Evolutionary conservation across 2,329 filamentous ascomycete genomes (phyloP).

Genomic region (Drechslera avenae): DNA sequence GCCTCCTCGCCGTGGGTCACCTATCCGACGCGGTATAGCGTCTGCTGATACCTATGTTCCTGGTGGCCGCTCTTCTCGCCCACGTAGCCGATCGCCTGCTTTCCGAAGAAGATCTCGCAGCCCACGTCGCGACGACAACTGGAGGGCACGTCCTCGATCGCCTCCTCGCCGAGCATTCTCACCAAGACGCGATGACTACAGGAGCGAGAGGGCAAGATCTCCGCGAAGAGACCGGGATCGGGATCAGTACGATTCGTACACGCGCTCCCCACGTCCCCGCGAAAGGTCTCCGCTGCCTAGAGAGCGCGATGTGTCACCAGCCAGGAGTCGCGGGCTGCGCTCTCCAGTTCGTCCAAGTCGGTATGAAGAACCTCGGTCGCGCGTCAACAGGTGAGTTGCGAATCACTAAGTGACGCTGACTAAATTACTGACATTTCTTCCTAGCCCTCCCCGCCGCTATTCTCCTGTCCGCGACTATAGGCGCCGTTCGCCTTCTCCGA

Average conservation of each 20-base stretch:
- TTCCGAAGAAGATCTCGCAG: slow-evolving; percentile 50
- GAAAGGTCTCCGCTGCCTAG: slow-evolving; percentile 53
- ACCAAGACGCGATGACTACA: slow-evolving; percentile 43
- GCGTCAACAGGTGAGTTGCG: slow-evolving; percentile 41
- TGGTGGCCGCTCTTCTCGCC: slow-evolving; percentile 41
- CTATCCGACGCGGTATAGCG: slow-evolving; percentile 42
- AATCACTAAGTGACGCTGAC: not conserved
- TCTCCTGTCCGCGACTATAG: slow-evolving; percentile 54
- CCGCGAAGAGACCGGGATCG: slow-evolving; percentile 50
- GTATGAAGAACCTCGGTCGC: slow-evolving; percentile 54
- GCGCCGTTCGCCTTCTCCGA: slow-evolving; percentile 60
- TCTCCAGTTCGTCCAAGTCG: slow-evolving; percentile 50
- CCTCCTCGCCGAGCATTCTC: slow-evolving; percentile 53
- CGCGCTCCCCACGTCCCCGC: slow-evolving; percentile 49
- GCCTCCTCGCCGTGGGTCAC: slow-evolving; percentile 24
- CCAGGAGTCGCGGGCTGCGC: slow-evolving; percentile 52
- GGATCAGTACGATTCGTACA: slow-evolving; percentile 47
- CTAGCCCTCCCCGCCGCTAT: slow-evolving; percentile 47
- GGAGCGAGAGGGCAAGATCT: slow-evolving; percentile 48
- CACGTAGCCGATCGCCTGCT: slow-evolving; percentile 47
- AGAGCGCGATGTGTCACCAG: slow-evolving; percentile 54
- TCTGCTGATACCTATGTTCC: slow-evolving; percentile 51
- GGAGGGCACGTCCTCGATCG: slow-evolving; percentile 55
- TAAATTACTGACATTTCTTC: slow-evolving; percentile 11
- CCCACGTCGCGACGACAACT: slow-evolving; percentile 49